Base-by-base conservation (phyloP, 257 asterid species). In the Solanum rostratum region DNA sequence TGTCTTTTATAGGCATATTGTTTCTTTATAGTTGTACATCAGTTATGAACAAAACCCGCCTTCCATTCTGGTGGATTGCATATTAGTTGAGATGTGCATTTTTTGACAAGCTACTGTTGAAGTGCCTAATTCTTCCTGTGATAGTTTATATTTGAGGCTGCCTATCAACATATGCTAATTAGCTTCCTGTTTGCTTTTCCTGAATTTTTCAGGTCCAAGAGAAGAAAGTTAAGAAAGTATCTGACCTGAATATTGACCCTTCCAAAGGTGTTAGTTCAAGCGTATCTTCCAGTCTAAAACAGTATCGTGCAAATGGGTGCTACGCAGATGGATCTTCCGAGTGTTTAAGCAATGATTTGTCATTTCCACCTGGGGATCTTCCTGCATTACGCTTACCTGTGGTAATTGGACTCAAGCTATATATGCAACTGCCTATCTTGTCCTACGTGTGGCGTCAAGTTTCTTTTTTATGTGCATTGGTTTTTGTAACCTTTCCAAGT, bases 171-270 rank as follows among this genome's bases (percentile, higher is more conserved):
- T 4, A 33, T 49, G 63, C 63, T 46, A 39, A 57, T 81, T 43
- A 14, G 57, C 53, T 81, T 68, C 46, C 85, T 63, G n/a, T 29
- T 82, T 62, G 13, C 79, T 78, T 79, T 41, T 63, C 84, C 55
- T 87, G 85, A 16, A 85, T 59, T 84, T 85, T 80, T 85, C 97
- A 97, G 99, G 99, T 97, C 84, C 99, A 92, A 88, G 99, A 95
- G 93, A 97, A 95, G 95, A 95, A 97, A 86, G 91, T 97, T 86
- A 95, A 97, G 96, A 97, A 94, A 91, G 87, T 97, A 73, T 89
- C 97, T 84, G 97, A 94, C 2, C 89, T 97, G 97, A 97, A 96
- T 87, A 84, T 89, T 41, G 98, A 92, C 86, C 87, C 94, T 85
- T 87, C 93, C 86, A 92, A 88, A 90, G 88, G 87, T 88, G 86